These are phyloP conservation scores for Microcyclosporella mali DNA, from an alignment of 2,329 filamentous ascomycete species.

Conservation along the genomic window DNA sequence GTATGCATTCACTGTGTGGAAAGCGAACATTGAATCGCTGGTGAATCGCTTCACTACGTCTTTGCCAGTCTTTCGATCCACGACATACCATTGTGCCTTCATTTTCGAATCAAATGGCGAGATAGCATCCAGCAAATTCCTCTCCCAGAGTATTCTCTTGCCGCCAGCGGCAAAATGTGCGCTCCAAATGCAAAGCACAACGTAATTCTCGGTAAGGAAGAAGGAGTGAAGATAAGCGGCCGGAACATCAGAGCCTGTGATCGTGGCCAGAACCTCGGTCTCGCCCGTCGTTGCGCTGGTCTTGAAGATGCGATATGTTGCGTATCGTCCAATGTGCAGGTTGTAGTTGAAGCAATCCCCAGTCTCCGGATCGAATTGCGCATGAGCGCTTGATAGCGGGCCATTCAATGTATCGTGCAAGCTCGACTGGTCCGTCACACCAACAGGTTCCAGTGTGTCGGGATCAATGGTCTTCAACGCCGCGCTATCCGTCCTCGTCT, in stretches of 20 bases:
- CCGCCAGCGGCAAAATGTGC: slow-evolving; percentile 56
- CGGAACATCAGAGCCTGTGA: slow-evolving; percentile 45
- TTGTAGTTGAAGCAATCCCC: slow-evolving; percentile 81
- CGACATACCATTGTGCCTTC: slow-evolving; percentile 63
- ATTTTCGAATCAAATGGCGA: slow-evolving; percentile 53
- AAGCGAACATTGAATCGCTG: slow-evolving; percentile 66
- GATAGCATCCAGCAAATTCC: slow-evolving; percentile 64
- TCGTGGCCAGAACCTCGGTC: slow-evolving; percentile 65
- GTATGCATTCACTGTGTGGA: slow-evolving; percentile 73
- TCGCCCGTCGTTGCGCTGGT: slow-evolving; percentile 57
- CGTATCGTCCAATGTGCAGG: slow-evolving; percentile 53
- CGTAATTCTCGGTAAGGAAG: slow-evolving; percentile 64
- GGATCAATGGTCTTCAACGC: slow-evolving; percentile 58
- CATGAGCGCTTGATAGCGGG: slow-evolving; percentile 62
- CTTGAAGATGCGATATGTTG: slow-evolving; percentile 64
- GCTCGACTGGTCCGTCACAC: slow-evolving; percentile 51
- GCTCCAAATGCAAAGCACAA: slow-evolving; percentile 67
- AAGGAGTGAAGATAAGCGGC: slow-evolving; percentile 78
- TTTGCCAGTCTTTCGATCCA: slow-evolving; percentile 57
- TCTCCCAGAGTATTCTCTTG: slow-evolving; percentile 55
- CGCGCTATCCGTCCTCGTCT: slow-evolving; percentile 58
- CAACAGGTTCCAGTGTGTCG: slow-evolving; percentile 65
- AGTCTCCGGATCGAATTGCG: slow-evolving; percentile 62
- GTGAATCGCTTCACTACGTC: slow-evolving; percentile 66
- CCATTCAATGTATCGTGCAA: slow-evolving; percentile 66